These are phyloP conservation scores for Pelargonium fulgidum DNA, from an alignment of 441 rosid species.

Conservation along the genomic window DNA sequence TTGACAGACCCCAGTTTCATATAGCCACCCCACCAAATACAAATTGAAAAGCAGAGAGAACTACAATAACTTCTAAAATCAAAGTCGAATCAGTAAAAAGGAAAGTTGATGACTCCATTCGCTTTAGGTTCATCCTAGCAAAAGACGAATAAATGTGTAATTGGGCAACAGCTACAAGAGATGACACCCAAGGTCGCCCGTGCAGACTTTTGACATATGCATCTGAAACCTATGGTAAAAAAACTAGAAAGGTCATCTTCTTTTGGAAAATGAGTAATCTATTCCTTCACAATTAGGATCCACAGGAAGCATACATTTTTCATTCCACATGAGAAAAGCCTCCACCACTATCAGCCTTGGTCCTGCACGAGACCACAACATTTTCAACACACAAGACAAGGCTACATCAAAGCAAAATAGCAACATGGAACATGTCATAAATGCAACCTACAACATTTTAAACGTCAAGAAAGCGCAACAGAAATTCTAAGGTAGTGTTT, in stretches of 20 bases:
- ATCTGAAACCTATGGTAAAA: neutral
- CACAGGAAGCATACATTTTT: constrained; percentile 17
- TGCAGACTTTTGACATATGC: too few species aligned
- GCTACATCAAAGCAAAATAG: neutral
- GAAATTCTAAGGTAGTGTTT: too few species aligned
- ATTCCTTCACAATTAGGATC: too few species aligned
- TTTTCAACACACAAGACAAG: neutral
- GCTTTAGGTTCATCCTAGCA: too few species aligned
- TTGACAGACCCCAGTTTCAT: too few species aligned
- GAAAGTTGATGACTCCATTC: too few species aligned
- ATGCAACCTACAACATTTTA: neutral
- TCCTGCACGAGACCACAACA: constrained; percentile 32
- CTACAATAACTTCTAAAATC: too few species aligned
- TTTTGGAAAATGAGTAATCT: neutral
- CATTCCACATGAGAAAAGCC: constrained; percentile 70
- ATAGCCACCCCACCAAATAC: too few species aligned
- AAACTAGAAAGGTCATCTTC: neutral
- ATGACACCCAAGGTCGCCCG: neutral
- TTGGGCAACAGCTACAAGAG: too few species aligned
- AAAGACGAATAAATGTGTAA: too few species aligned
- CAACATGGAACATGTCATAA: neutral
- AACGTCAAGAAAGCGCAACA: neutral
- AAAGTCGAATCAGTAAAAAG: too few species aligned
- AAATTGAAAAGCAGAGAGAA: too few species aligned
- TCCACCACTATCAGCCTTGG: constrained; percentile 52